Base-by-base conservation (phyloP, 164 flowering plant species). In the Macadamia tetraphylla region DNA sequence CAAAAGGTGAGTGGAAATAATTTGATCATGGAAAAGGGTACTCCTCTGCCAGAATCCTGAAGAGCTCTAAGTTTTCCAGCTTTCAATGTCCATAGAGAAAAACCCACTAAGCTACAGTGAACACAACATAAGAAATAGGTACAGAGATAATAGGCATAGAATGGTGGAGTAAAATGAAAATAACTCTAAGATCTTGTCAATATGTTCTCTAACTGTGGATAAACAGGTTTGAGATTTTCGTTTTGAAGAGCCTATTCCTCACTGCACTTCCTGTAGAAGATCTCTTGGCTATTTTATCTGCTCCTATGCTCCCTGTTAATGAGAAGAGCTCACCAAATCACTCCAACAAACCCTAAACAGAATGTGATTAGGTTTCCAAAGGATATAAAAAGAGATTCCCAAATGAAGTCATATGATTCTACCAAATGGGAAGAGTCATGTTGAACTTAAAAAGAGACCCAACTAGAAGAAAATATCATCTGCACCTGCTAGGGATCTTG, bases 51-150 rank as follows among this genome's bases (percentile, higher is more conserved):
- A 91, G 64, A 67, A 87, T 84, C 75, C 74, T 77, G 79, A 75
- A 55, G 74, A 90, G 71, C n/a, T 75, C 73, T 71, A 60, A 52
- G 29, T 83, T 87, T 73, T 88, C 94, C 96, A 88, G 90, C 13
- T 23, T 68, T 46, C 63, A 2, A 80, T 64, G 57, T 66, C 18
- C 15, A 65, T 18, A 68, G 32, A 64, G 64, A 17, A 67, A 67
- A 67, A 52, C 31, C 58, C 48, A 29, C 3, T 48, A 66, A 63
- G 30, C 29, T 49, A 73, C 29, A 60, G 17, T 23, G 15, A 63
- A 1, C 17, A 29, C 55, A 53, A 14, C 46, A 32, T 8, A 57
- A 35, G 69, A 40, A 6, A 23, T 60, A 66, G 11, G 9, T 62
- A 49, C 30, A 53, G 44, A 7, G 62, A 57, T 31, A 14, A 55